These are phyloP conservation scores for Naganishia randhawae DNA, from an alignment of 768 basidiomycete genomes.

Conservation along the genomic window DNA sequence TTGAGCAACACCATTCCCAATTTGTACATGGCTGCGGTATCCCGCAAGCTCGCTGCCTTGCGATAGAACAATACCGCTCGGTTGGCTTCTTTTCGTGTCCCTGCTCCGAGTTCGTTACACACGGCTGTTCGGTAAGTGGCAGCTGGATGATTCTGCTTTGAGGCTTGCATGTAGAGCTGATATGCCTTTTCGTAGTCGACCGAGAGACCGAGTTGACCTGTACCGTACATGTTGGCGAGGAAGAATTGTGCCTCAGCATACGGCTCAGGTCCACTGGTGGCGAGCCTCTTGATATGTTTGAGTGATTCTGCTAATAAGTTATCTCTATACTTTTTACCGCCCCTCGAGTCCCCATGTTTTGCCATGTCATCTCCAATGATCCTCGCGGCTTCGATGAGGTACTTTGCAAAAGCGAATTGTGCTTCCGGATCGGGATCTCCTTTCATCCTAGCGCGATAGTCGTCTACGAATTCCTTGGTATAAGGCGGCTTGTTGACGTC, in stretches of 20 bases:
- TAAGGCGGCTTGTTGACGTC: constrained; percentile 60
- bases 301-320: constrained; percentile 78
- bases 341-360: constrained; percentile 53
- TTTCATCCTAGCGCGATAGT: constrained; percentile 95
- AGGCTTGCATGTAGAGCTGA: constrained; percentile 91
- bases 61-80: constrained; percentile 93
- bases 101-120: constrained; percentile 97
- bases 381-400: constrained; percentile 95
- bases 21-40: constrained; percentile 99
- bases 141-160: constrained; percentile 92
- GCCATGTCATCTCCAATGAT: constrained; percentile 60
- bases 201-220: constrained; percentile 87
- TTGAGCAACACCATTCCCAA: constrained; percentile 95
- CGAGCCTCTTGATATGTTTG: constrained; percentile 85
- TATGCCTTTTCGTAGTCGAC: constrained; percentile 98
- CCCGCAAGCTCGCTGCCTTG: constrained; percentile 90
- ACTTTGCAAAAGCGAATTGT: constrained; percentile 96
- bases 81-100: constrained; percentile 79
- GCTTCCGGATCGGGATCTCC: constrained; percentile 96
- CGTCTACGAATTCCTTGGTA: constrained; percentile 93
- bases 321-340: constrained; percentile 87
- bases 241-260: constrained; percentile 98
- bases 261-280: constrained; percentile 65
- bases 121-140: constrained; percentile 96
- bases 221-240: constrained; percentile 93